Percentiles rank a stretch among this genome's conserved stretches.
These are phyloP conservation scores for Emydomyces testavorans DNA, from an alignment of 2,329 filamentous ascomycete genomes.

Conservation along the genomic window DNA sequence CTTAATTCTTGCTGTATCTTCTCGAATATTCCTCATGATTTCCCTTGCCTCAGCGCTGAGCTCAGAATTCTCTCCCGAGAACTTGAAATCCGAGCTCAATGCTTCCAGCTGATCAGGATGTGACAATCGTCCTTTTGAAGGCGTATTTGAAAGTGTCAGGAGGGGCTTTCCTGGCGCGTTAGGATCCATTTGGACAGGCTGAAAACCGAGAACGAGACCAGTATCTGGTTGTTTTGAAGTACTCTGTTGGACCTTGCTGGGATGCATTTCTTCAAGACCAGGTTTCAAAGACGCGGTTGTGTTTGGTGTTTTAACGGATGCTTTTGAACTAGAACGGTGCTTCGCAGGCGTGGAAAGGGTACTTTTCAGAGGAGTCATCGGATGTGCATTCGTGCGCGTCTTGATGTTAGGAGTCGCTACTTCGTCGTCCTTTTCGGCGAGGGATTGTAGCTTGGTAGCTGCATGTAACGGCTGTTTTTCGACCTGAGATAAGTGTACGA, in stretches of 20 bases:
- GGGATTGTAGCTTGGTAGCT: slow-evolving; percentile 31
- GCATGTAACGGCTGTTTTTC: slow-evolving; percentile 14
- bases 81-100: slow-evolving; percentile 39
- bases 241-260: slow-evolving; percentile 63
- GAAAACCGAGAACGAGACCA: slow-evolving; percentile 70
- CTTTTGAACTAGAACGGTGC: slow-evolving; percentile 23
- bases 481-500: background rate
- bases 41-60: slow-evolving; percentile 43
- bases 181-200: slow-evolving; percentile 49
- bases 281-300: slow-evolving; percentile 57
- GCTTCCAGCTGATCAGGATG: slow-evolving; percentile 30
- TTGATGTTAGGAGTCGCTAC: slow-evolving; percentile 22
- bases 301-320: slow-evolving; percentile 47
- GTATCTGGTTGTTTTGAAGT: slow-evolving; percentile 69
- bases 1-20: slow-evolving; percentile 60
- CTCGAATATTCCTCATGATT: slow-evolving; percentile 56
- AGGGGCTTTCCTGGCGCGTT: slow-evolving; percentile 16
- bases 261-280: slow-evolving; percentile 76
- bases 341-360: slow-evolving; percentile 24
- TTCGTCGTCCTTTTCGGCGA: slow-evolving; percentile 39
- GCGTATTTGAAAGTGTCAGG: slow-evolving; percentile 28
- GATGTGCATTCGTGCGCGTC: slow-evolving; percentile 15
- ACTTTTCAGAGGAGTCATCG: slow-evolving; percentile 21
- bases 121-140: slow-evolving; percentile 31
- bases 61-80: slow-evolving; percentile 34